These are phyloP conservation scores for Cucumis cinereus DNA, from an alignment of 306 rosid genomes.

Conservation along the genomic window DNA sequence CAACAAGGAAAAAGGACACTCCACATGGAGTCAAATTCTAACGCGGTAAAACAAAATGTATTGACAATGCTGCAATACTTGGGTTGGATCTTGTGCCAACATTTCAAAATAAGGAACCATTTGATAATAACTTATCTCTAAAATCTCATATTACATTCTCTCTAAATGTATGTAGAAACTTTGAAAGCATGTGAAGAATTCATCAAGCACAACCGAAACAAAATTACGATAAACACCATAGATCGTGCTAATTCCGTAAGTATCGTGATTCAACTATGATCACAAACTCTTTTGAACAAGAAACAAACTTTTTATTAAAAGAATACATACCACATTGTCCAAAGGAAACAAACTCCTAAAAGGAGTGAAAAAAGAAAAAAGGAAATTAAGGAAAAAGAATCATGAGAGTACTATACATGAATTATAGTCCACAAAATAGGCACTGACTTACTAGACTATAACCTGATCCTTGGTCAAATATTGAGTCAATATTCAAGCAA, in stretches of 20 bases:
- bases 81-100: background rate
- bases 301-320: background rate
- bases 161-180: background rate
- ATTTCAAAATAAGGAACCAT: background rate
- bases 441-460: background rate
- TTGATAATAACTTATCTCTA: background rate
- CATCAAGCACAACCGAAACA: background rate
- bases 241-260: background rate
- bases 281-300: background rate
- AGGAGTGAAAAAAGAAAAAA: background rate
- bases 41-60: background rate
- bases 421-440: background rate
- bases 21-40: background rate
- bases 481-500: slow-evolving; percentile 1
- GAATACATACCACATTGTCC: background rate
- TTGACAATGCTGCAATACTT: no score
- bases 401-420: background rate
- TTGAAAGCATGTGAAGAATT: background rate
- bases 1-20: background rate
- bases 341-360: background rate
- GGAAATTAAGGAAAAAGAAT: background rate
- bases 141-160: background rate
- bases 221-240: background rate
- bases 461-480: background rate
- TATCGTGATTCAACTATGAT: background rate